phyloP scores from a whole-genome alignment of 495 filamentous ascomycete genomes.

The Aspergillus leporis region DNA sequence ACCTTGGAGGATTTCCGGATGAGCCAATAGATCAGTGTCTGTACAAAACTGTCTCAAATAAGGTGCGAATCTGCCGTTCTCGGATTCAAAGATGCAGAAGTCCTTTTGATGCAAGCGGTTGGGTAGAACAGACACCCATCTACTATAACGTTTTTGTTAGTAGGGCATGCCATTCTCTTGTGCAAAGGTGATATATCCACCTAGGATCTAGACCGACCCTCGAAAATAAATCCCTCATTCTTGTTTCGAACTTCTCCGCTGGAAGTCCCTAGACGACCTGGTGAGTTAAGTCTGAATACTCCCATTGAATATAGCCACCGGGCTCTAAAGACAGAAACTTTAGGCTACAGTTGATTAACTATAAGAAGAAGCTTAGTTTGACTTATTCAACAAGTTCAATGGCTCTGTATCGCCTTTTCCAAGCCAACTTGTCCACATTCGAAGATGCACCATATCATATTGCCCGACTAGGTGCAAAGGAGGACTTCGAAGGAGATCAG shows the following conservation, averaged over 20 bases:
- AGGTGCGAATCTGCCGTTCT: constrained; percentile 6
- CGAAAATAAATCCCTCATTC: constrained; percentile 7
- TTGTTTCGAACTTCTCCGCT: constrained; percentile 11
- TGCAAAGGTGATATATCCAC: constrained; percentile 4
- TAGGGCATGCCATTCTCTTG: background rate
- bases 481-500: constrained; percentile 25
- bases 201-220: constrained; percentile 14
- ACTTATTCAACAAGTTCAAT: constrained; percentile 26
- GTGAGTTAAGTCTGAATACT: constrained; percentile 27
- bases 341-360: constrained; percentile 6
- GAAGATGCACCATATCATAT: constrained; percentile 44
- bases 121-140: constrained; percentile 15
- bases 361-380: background rate
- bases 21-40: constrained; percentile 15
- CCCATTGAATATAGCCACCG: constrained; percentile 35
- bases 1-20: constrained; percentile 14
- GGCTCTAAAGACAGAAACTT: constrained; percentile 22
- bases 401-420: constrained; percentile 20
- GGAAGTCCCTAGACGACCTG: constrained; percentile 11
- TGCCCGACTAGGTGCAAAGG: constrained; percentile 23
- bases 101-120: constrained; percentile 1
- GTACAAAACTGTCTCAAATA: constrained; percentile 13
- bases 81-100: constrained; percentile 7
- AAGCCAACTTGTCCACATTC: constrained; percentile 30
- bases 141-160: background rate